Percentiles rank a stretch among this genome's conserved stretches.
These are phyloP conservation scores for Debaryomyces prosopidis DNA, from an alignment of 805 yeast genomes.

Conservation along the genomic window DNA sequence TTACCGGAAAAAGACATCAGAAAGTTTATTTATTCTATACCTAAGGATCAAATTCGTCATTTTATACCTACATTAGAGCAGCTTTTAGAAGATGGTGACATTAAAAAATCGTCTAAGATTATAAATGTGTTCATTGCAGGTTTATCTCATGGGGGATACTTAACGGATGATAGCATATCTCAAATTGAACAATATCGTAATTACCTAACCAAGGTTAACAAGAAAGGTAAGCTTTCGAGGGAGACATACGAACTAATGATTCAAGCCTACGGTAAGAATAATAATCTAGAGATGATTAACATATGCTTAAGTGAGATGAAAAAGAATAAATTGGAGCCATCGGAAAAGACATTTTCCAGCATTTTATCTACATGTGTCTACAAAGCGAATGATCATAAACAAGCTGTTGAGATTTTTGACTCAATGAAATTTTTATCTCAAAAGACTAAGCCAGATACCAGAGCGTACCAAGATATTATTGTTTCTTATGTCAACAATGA, in stretches of 20 bases:
- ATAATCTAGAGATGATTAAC: constrained; percentile 40
- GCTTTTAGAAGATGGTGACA: constrained; percentile 35
- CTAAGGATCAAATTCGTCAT: constrained; percentile 31
- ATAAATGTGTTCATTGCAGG: constrained; percentile 39
- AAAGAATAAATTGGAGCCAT: constrained; percentile 38
- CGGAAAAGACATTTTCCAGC: constrained; percentile 50
- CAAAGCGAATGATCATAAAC: constrained; percentile 47
- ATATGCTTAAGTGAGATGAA: constrained; percentile 38
- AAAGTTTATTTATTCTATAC: constrained; percentile 40
- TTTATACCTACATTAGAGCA: constrained; percentile 37
- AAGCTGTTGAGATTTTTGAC: constrained; percentile 75
- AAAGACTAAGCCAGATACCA: constrained; percentile 63
- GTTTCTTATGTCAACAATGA: constrained; percentile 60
- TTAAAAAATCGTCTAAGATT: constrained; percentile 30
- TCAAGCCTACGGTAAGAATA: constrained; percentile 45
- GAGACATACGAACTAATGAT: constrained; percentile 46
- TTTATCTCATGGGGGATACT: constrained; percentile 22
- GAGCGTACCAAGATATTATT: constrained; percentile 72
- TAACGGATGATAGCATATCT: constrained; percentile 20
- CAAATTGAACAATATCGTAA: constrained; percentile 33
- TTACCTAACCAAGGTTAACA: constrained; percentile 19
- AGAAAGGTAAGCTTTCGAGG: constrained; percentile 29
- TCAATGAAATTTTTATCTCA: constrained; percentile 79
- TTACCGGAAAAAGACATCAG: constrained; percentile 33
- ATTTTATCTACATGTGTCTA: constrained; percentile 62